Evolutionary conservation across 139 green algal species (phyloP), one percentile per base, ranked within the genome.

Genomic region (Micractinium sp.): DNA sequence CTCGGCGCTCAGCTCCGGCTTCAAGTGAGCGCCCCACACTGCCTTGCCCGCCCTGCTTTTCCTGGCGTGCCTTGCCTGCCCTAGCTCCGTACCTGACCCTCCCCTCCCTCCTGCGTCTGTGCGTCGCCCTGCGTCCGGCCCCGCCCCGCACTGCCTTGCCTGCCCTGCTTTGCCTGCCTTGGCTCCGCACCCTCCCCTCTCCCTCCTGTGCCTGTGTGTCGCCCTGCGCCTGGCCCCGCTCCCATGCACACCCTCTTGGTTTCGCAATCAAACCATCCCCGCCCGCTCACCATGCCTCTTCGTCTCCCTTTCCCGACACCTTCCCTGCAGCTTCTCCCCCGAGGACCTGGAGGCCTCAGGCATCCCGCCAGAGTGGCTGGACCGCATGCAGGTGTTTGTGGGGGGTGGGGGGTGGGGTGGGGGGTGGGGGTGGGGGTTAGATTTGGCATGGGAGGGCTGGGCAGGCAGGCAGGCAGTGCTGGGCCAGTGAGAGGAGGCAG

Each of bases 341-440:
- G 83, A 87, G 83, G 83, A 87, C 38, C 29, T 87, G 83, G 83
- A 75, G 38, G 83, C 83, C 13, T 31, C 33, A 15, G 83, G 83
- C 38, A 41, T 87, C 3, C 82, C 83, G 2, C 83, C 83, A 16
- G 83, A 87, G 29, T 87, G 39, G 33, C 35, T 38, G 20, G 83
- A 87, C 63, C 66, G 83, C 67, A 81, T 87, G 66, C 36, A 86
- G 33, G 74, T 71, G 63, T 29, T 14, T 67, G 20, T 5, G 63
- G 14, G 20, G 14, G 63, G 63, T 71, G 63, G 63, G 63, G 22
- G 63, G 22, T 71, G 22, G 63, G 20, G 63, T 27, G 22, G 12
- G 63, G 20, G 22, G 63, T 2, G 63, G 63, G 14, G 20, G 63
- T 27, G 20, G 63, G 14, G 63, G 63, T 71, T 23, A 29, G 63